A percentile compares a stretch with the other conserved stretches of the same genome.
Conservation (phyloP, 306 rosid species). For the Inga oerstediana region DNA sequence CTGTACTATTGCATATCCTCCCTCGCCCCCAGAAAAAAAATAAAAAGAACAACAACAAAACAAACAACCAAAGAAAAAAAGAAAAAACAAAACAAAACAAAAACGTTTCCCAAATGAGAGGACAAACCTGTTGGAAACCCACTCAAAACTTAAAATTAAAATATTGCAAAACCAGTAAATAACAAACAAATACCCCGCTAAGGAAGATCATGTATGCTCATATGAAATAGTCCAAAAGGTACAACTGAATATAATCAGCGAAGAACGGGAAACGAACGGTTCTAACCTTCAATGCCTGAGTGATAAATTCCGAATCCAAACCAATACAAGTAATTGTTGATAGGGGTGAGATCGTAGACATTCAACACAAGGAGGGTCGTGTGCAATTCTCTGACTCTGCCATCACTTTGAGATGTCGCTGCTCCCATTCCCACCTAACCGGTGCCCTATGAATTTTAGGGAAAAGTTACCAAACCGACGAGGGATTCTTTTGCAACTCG, state of each 20-base stretch:
- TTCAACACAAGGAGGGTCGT: slow-evolving; percentile 64
- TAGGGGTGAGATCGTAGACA: slow-evolving; percentile 87
- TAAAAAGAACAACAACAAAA: too few species aligned
- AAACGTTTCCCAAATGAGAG: background rate
- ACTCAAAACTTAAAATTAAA: background rate
- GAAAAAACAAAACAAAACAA: background rate
- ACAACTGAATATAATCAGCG: background rate
- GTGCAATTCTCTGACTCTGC: background rate
- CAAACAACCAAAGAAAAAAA: too few species aligned
- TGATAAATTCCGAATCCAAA: slow-evolving; percentile 89
- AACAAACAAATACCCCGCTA: background rate
- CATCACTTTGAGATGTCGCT: slow-evolving; percentile 39
- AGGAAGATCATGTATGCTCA: slow-evolving; percentile 32
- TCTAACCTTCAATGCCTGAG: slow-evolving; percentile 88
- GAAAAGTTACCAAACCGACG: slow-evolving; percentile 24
- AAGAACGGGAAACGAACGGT: background rate
- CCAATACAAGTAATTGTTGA: slow-evolving; percentile 79
- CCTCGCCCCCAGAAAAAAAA: background rate
- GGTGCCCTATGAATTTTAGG: slow-evolving; percentile 20
- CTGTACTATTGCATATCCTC: background rate
- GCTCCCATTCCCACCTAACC: slow-evolving; percentile 56
- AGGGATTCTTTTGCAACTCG: slow-evolving; percentile 23
- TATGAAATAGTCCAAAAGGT: background rate
- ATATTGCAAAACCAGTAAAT: background rate
- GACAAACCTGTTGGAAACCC: background rate